Evolutionary conservation across 257 asterid species (phyloP), one percentile per base, ranked within the genome.

Genomic region (Plantago major): DNA sequence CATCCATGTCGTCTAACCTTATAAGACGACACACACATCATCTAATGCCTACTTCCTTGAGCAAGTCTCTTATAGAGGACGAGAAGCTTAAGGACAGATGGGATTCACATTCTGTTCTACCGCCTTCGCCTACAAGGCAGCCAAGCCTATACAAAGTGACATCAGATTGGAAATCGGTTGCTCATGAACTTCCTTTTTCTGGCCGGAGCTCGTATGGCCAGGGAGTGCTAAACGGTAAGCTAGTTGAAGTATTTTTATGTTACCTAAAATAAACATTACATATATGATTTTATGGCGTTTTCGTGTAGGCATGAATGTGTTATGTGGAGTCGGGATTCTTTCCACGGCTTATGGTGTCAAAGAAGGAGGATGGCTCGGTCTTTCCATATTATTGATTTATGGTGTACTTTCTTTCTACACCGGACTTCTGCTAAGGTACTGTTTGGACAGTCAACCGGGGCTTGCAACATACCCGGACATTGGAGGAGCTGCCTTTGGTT

Each of bases 401-500:
- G 95, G 92, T 40, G 3, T 81, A 40, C 92, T 93, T 63, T 89
- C 99, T 46, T 89, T 63, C 64, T 89, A 93, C 80, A 93, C 99
- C 11, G 97, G 99, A 56, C 77, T 93, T 67, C 99, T 93, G 63
- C 73, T 89, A 15, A 76, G 96, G 42, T 53, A 46, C 67, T 89
- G 99, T 69, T 79, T 89, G 79, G 99, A 93, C 76, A 93, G 99
- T 77, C 82, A 82, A 72, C 99, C 99, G 0, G 99, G 96, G 22
- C 95, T 93, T 13, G 90, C 81, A 60, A 93, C 99, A 1, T 93
- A 93, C 63, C 99, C 99, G 0, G 99, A 93, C 71, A 87, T 93
- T 58, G 99, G 99, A 67, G 96, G 89, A 75, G 99, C 96, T 40
- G 99, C 99, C 10, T 93, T 93, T 37, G 99, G 99, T 40, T 76